Percentiles rank a stretch among this genome's conserved stretches.
Evolutionary conservation across 208 protist genomes (phyloP).

Genomic region (Polymyxa betae): DNA sequence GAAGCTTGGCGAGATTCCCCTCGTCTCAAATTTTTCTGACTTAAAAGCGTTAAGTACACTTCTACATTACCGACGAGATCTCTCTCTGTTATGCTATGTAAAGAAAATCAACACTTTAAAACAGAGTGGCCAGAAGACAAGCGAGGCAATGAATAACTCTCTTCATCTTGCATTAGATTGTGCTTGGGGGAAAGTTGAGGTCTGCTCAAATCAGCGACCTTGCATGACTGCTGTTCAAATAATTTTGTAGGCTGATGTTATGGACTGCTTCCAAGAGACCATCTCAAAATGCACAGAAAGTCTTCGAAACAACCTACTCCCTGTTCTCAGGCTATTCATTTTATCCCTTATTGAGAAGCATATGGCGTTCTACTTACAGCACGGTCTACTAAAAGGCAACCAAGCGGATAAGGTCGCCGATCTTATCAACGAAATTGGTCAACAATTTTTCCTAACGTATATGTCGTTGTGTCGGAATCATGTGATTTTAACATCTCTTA

Average conservation of each 20-base stretch:
- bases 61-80: not conserved
- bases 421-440: not conserved
- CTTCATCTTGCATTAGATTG: not conserved
- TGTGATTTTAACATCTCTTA: not conserved
- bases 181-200: conserved; percentile 17
- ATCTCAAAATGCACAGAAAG: not conserved
- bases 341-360: conserved; percentile 19
- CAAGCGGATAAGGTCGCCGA: conserved; percentile 37
- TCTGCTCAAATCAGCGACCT: not conserved
- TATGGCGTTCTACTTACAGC: conserved; percentile 33
- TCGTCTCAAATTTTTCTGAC: not conserved
- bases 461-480: not conserved
- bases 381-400: not conserved
- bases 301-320: not conserved
- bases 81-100: conserved; percentile 4
- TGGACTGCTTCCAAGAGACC: not conserved
- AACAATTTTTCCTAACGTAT: not conserved
- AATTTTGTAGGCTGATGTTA: conserved; percentile 6
- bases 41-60: not conserved
- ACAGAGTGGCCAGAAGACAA: not conserved
- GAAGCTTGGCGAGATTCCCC: too few relatives aligned
- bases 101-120: not conserved
- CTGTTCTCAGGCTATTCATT: not conserved
- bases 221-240: not conserved
- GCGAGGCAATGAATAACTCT: not conserved